Conservation (phyloP, 352 stramenopile species). For the Elongisporangium senticosum region DNA sequence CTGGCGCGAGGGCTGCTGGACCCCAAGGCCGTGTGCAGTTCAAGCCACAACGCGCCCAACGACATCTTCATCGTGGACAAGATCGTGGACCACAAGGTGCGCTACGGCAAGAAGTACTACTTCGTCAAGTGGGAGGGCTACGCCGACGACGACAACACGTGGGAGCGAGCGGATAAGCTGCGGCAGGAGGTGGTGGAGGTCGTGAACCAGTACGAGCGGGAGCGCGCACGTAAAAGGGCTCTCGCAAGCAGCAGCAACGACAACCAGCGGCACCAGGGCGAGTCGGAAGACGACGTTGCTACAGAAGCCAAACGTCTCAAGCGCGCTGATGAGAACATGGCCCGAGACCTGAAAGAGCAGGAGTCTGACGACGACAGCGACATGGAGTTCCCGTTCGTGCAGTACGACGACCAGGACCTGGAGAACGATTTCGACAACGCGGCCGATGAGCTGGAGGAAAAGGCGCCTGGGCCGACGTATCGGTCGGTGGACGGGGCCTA, state of each 20-base stretch:
- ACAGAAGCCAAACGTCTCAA: not conserved
- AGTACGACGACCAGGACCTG: not conserved
- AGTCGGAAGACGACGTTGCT: not conserved
- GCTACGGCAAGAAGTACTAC: slow-evolving; percentile 42
- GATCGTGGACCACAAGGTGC: slow-evolving; percentile 47
- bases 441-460: not conserved
- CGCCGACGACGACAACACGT: slow-evolving; percentile 57
- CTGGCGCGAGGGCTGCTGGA: not conserved
- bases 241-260: not conserved
- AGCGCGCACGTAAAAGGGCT: slow-evolving; percentile 7
- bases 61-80: slow-evolving; percentile 53
- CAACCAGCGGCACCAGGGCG: not conserved
- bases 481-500: no score
- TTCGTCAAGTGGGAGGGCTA: slow-evolving; percentile 68
- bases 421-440: not conserved
- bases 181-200: slow-evolving; percentile 43
- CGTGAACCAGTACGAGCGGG: slow-evolving; percentile 47
- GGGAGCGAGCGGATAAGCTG: slow-evolving; percentile 45
- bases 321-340: no score
- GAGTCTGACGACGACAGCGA: not conserved
- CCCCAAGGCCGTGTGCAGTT: not conserved
- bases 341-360: not conserved
- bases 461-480: not conserved
- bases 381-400: not conserved
- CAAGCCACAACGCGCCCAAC: not conserved